Base-by-base conservation (phyloP, 768 basidiomycete genomes). In the Lepiota venenata region DNA sequence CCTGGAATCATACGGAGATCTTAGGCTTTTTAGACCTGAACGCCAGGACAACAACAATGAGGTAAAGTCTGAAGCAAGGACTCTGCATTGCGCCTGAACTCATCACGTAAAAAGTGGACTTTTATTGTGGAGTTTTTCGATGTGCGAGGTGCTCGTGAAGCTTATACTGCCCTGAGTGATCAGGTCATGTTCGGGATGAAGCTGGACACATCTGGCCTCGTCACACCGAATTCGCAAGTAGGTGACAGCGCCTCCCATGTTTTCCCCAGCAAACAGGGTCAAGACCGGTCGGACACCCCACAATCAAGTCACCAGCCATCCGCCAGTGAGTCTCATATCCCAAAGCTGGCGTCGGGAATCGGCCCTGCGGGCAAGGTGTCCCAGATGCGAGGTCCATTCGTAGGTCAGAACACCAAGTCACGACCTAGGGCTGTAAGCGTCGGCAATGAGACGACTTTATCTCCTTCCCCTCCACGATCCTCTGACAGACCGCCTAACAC, bases 91-190 rank as follows among this genome's bases (percentile, higher is more conserved):
- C 35, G 5, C 47, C 8, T 7, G 41, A 12, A 15, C 29, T 55
- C 5, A 42, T 27, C 25, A 12, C 21, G 21, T 29, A 27, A 50
- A 15, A 35, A 41, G 49, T 58, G 70, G 65, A 66, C 76, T 25
- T 89, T 83, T 66, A 69, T 68, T 38, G 79, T 84, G 48, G 87
- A 90, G 58, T 93, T 80, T 64, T 86, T 77, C 62, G 88, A 91
- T 61, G 73, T 81, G 22, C 76, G 86, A 21, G 76, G 78, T 37
- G 82, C 86, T 5, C 69, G 74, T 37, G 61, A 64, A 10, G 87
- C 88, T 12, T 77, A 71, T 60, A 65, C 68, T 43, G 71, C 70
- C 42, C 69, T 92, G 16, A 63, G 86, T 44, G 74, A 74, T 2
- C 74, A 74, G 36, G 65, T 70, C 42, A 63, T 81, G 35, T 79